Evolutionary conservation across 2,329 filamentous ascomycete genomes (phyloP), one percentile per base, ranked within the genome.

Genomic region (Alternaria burnsii): DNA sequence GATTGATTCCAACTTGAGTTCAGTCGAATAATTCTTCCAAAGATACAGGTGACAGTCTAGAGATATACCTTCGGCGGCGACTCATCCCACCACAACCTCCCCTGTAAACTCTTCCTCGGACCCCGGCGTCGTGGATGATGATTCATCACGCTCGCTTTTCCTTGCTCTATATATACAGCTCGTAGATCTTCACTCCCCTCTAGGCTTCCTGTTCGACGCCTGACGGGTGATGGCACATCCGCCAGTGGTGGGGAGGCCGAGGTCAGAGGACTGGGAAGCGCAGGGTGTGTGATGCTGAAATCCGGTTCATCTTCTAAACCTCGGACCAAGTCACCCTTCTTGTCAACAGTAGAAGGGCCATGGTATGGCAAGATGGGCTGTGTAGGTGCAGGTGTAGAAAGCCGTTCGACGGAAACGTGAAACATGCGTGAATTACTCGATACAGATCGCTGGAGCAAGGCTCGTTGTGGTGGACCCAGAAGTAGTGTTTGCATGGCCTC

Each of bases 201-300:
- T 10, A 38, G 26, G 28, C 52, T 28, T 2, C 52, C 52, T 7
- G 41, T 28, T 26, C 52, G 52, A 4, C 52, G 32, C 36, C 28
- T 52, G 22, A 52, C 50, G 6, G 36, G 36, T 4, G 50, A 52
- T 16, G 34, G 36, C 3, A 41, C 46, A 9, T 22, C 20, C 12
- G 22, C 46, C 14, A 36, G 5, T 48, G 5, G 11, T 32, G 18
- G 46, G 3, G 46, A 48, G 30, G 30, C 12, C 3, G 46, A 34
- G 8, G 6, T 12, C 7, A 50, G 14, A n/a, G 51, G 51, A 8
- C 28, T 44, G 8, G 36, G 44, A 18, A 46, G 54, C 14, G 44
- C 44, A 10, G 54, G 20, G 51, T 56, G 54, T 20, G 44, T 56
- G 16, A 51, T 56, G n/a, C 44, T 51, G 2, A 56, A 56, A 34